A percentile compares a stretch with the other conserved stretches of the same genome.
Evolutionary conservation across 2,329 filamentous ascomycete genomes (phyloP).

Genomic region (Knufia fluminis): DNA sequence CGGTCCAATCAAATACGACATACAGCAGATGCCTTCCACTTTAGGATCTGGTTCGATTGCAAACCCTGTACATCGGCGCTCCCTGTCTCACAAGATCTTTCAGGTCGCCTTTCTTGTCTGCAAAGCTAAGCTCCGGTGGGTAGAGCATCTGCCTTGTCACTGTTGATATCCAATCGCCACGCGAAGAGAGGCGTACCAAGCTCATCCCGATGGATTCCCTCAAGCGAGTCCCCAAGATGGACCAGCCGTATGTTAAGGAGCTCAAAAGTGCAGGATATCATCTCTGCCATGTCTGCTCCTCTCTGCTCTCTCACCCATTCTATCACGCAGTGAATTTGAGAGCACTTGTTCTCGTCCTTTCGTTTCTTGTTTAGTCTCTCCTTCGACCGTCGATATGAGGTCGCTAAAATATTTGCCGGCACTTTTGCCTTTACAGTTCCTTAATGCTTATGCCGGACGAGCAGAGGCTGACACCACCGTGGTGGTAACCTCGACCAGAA

Average conservation of each 20-base stretch:
- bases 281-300: background rate
- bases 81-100: constrained; percentile 8
- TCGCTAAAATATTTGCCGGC: constrained; percentile 18
- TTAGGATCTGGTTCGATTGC: background rate
- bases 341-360: constrained; percentile 22
- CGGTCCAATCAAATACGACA: too few relatives aligned
- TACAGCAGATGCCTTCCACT: background rate
- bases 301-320: background rate
- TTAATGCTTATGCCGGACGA: constrained; percentile 5
- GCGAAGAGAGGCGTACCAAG: background rate
- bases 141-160: background rate
- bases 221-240: background rate
- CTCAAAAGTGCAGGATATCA: background rate
- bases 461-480: constrained; percentile 14
- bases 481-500: constrained; percentile 15
- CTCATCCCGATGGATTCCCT: background rate
- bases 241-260: background rate
- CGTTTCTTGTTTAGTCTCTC: constrained; percentile 19
- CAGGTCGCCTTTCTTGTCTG: background rate
- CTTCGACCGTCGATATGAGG: constrained; percentile 16
- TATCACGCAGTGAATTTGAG: constrained; percentile 13
- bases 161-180: background rate
- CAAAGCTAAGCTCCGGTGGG: background rate
- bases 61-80: constrained; percentile 2
- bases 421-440: constrained; percentile 13